Base-by-base conservation (phyloP, 1,139 yeast species). In the Wickerhamomyces sp. region DNA sequence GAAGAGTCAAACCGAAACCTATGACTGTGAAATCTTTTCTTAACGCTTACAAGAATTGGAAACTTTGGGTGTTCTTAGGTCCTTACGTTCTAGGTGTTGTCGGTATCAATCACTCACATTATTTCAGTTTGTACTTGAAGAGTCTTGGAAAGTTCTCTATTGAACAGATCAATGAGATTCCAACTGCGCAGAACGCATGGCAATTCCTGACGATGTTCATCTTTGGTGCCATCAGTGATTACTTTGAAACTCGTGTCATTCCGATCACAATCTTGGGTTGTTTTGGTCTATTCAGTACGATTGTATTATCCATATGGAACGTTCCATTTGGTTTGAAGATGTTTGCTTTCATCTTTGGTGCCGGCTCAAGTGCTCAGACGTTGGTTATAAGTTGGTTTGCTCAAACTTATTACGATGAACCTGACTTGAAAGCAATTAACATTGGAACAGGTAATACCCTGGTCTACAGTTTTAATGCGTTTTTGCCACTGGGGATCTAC, bases 151-250 rank as follows among this genome's bases (percentile, higher is more conserved):
- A 33, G n/a, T 51, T 45, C 32, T 30, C 49, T 14, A 43, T 47
- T 12, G 20, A 37, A 23, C 55, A 54, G 31, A 44, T 51, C 31
- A 50, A 51, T 45, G 45, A 42, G 13, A 44, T 46, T 16, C 55
- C 57, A 15, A 51, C 55, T 18, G 47, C 45, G 14, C 57, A 29
- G 1, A 9, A 30, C 23, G 42, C 30, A 8, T 31, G 30, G 30
- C 29, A 27, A 9, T 36, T 42, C 20, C 14, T 39, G 2, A 12
- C 30, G 2, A 23, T 23, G 23, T 22, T 40, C 11, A 9, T 38
- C 1, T 23, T 23, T 9, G 21, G 37, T 30, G 31, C 37, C 6
- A n/a, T 26, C 3, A 26, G 34, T 16, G 40, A 41, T 26, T 33
- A 33, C 16, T 28, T 31, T 11, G 23, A 26, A 2, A 38, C 29